Evolutionary conservation across 2,329 filamentous ascomycete genomes (phyloP).

Genomic region (Scytalidium lignicola): DNA sequence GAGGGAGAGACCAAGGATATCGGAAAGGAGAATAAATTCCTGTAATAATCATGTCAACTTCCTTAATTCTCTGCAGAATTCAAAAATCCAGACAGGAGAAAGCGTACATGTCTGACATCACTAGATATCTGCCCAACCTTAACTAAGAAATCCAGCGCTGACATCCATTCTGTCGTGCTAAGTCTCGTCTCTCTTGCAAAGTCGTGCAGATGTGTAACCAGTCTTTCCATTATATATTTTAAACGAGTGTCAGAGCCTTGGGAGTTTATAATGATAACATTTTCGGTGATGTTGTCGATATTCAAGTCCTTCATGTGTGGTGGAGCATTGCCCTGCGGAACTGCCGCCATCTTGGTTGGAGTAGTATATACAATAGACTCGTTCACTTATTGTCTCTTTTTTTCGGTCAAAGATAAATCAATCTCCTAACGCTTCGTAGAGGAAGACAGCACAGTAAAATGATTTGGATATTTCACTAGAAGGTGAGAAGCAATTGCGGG

Average conservation of each 20-base stretch:
- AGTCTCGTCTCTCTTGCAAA: slow-evolving; percentile 75
- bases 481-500: too few species aligned
- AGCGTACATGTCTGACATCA: slow-evolving; percentile 63
- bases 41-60: slow-evolving; percentile 22
- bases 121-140: slow-evolving; percentile 67
- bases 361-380: not conserved
- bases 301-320: slow-evolving; percentile 64
- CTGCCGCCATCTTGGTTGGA: not conserved
- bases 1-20: slow-evolving; percentile 72
- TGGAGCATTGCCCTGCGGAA: slow-evolving; percentile 12
- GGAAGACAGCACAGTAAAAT: too few species aligned
- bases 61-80: not conserved
- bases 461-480: too few species aligned
- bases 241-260: slow-evolving; percentile 59
- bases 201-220: slow-evolving; percentile 75
- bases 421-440: not conserved
- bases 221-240: slow-evolving; percentile 66
- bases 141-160: slow-evolving; percentile 66
- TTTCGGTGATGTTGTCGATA: slow-evolving; percentile 75
- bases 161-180: slow-evolving; percentile 74
- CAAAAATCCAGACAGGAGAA: not conserved
- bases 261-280: slow-evolving; percentile 70
- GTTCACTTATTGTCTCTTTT: too few species aligned
- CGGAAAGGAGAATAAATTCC: slow-evolving; percentile 80
- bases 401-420: not conserved